A percentile compares a stretch with the other conserved stretches of the same genome.
Conservation (phyloP, 2,329 filamentous ascomycete genomes). For the Curvularia verruculosa region DNA sequence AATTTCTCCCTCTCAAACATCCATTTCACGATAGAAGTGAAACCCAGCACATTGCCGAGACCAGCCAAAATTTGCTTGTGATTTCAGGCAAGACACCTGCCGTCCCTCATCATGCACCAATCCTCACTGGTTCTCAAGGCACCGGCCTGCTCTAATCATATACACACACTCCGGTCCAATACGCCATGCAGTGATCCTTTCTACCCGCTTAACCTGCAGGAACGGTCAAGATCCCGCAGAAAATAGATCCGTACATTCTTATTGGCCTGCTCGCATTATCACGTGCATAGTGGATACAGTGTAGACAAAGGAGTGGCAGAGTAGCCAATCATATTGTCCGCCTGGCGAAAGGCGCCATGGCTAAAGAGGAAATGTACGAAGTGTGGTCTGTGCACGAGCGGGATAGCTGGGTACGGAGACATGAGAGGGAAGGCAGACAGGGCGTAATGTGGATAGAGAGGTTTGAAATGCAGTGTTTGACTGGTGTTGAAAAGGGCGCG, state of each 20-base stretch:
- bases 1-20: too few species aligned
- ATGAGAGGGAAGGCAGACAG: slow-evolving; percentile 6
- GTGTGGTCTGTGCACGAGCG: background rate
- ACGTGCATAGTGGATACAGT: slow-evolving; percentile 3
- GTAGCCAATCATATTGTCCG: slow-evolving; percentile 10
- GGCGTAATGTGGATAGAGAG: background rate
- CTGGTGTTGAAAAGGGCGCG: background rate
- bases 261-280: slow-evolving; percentile 19
- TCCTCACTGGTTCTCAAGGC: too few species aligned
- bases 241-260: background rate
- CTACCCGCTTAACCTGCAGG: background rate
- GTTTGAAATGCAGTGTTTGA: too few species aligned
- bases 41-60: background rate
- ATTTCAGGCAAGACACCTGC: too few species aligned
- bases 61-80: too few species aligned
- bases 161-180: background rate
- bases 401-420: background rate
- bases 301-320: background rate
- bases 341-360: slow-evolving; percentile 12
- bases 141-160: too few species aligned
- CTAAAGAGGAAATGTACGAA: slow-evolving; percentile 25
- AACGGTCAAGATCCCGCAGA: background rate
- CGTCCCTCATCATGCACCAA: too few species aligned
- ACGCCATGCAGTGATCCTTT: background rate
- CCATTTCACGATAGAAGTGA: too few species aligned